Evolutionary conservation across 306 rosid genomes (phyloP), one percentile per base, ranked within the genome.

Genomic region (Lotus japonicus): DNA sequence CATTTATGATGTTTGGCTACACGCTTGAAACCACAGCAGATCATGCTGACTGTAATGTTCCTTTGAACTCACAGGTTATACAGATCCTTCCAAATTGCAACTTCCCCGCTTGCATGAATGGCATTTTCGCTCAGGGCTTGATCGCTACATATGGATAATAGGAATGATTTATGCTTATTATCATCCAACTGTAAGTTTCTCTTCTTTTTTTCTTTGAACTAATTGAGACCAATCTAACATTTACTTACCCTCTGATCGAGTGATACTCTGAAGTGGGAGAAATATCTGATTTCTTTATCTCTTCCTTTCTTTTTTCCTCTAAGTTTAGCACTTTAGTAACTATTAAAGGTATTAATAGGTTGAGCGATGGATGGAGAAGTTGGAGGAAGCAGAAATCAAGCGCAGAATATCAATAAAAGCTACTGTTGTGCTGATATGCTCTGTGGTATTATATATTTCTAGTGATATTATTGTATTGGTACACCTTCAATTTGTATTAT

Each of bases 151-250:
- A 77, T 94, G 99, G 97, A 90, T 94, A 62, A 79, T 94, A 53
- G 99, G 99, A 67, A 94, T 94, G 99, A 83, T 94, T 52, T 90
- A 90, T 88, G 97, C 97, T 19, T 94, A 88, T 72, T 94, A 85
- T 75, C 97, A 94, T 84, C 90, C 99, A 74, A 87, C 95, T 35
- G 99, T 94, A 82, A 71, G 96, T 72, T 79, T n/a, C n/a, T n/a
- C n/a, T n/a, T 64, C 61, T n/a, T 46, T 14, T 64, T 42, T 63
- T 68, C 49, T 48, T 39, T 62, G 50, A 42, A 74, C n/a, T 66
- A 70, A 39, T 48, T 51, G 2, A 48, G 49, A 66, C 6, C 23
- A 77, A 51, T 60, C 15, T 12, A 41, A 5, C 38, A 63, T 35
- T 76, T 15, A 49, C 58, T 36, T 45, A 16, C 55, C 55, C 35